Evolutionary conservation across 495 filamentous ascomycete genomes (phyloP).

Genomic region (Daldinia bambusicola): DNA sequence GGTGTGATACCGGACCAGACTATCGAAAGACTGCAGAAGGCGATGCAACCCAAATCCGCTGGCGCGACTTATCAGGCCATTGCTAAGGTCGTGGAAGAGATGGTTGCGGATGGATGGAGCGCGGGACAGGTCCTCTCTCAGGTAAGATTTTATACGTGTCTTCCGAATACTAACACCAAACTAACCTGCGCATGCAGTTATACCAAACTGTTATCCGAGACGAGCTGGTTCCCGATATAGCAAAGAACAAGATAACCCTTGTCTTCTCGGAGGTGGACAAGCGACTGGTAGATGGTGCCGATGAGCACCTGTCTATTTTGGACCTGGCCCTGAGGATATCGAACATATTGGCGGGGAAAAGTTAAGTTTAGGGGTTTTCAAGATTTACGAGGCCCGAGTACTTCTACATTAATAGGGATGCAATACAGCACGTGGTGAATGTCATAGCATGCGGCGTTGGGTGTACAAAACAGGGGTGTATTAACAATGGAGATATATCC

Average conservation of each 20-base stretch:
- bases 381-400: too few relatives aligned
- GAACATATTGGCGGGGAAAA: conserved; percentile 69
- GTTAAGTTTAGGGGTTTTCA: conserved; percentile 9
- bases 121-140: conserved; percentile 87
- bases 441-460: conserved; percentile 33
- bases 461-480: conserved; percentile 25
- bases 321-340: conserved; percentile 85
- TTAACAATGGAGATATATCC: conserved; percentile 14
- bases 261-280: conserved; percentile 95
- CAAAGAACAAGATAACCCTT: conserved; percentile 91
- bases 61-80: conserved; percentile 76
- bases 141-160: conserved; percentile 56
- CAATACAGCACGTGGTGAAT: conserved; percentile 16
- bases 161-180: not conserved
- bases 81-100: conserved; percentile 80
- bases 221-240: conserved; percentile 79
- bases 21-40: conserved; percentile 73
- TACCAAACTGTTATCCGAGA: conserved; percentile 86
- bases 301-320: conserved; percentile 91
- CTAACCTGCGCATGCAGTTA: conserved; percentile 63
- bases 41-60: conserved; percentile 78
- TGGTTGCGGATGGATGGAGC: conserved; percentile 98
- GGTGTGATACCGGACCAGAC: conserved; percentile 85
- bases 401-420: not conserved
- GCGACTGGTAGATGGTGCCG: conserved; percentile 93